A percentile compares a stretch with the other conserved stretches of the same genome.
These are phyloP conservation scores for Lagenaria siceraria DNA, from an alignment of 306 rosid genomes.

Conservation along the genomic window DNA sequence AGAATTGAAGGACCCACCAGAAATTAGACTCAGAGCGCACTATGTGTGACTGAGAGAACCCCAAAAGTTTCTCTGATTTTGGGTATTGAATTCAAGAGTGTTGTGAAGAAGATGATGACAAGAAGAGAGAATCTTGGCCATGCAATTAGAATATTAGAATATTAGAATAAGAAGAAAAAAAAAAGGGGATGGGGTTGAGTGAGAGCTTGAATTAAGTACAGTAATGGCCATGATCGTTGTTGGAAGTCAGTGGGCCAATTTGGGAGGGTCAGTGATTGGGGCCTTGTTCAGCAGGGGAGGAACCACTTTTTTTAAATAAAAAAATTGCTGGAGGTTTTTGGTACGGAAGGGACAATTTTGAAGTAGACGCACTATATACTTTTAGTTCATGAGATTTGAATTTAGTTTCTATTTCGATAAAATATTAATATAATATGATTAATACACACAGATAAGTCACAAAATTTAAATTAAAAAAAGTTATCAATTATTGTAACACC, in stretches of 20 bases:
- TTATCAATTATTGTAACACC: no score
- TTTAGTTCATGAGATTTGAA: neutral
- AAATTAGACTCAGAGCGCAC: neutral
- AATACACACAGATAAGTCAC: no score
- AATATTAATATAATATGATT: no score
- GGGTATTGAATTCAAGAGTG: neutral
- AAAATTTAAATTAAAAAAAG: no score
- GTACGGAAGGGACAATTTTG: neutral
- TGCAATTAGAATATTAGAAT: neutral
- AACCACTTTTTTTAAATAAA: neutral
- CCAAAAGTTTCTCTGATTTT: neutral
- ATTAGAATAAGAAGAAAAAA: neutral
- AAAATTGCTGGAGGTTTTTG: neutral
- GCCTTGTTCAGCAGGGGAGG: neutral
- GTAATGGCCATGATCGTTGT: neutral
- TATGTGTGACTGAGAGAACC: neutral
- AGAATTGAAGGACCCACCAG: neutral
- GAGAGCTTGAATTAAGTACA: neutral
- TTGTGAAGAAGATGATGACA: neutral
- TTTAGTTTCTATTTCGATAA: no score
- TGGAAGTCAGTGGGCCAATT: neutral
- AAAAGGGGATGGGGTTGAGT: neutral
- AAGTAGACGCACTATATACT: no score
- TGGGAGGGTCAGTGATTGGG: neutral
- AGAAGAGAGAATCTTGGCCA: neutral